phyloP scores from a whole-genome alignment of 2,329 filamentous ascomycete species.

The Lecanoromycetidae sp. region DNA sequence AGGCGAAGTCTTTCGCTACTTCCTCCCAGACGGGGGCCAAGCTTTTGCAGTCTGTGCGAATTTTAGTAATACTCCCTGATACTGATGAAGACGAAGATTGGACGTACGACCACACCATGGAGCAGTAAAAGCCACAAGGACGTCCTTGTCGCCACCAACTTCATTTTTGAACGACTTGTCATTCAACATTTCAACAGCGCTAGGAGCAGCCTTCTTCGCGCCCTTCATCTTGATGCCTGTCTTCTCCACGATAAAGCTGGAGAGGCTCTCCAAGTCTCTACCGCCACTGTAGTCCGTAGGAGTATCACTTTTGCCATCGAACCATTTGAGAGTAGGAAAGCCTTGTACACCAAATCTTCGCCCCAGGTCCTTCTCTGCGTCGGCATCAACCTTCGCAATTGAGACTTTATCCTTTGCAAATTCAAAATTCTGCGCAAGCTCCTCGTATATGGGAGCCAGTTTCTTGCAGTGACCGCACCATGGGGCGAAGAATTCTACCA shows the following conservation, averaged over 20 bases:
- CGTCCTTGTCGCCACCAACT: constrained; percentile 75
- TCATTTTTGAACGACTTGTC: constrained; percentile 65
- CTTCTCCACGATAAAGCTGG: constrained; percentile 72
- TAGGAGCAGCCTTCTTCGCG: constrained; percentile 59
- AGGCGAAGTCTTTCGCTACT: constrained; percentile 66
- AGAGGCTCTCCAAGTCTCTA: constrained; percentile 75
- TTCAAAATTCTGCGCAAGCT: constrained; percentile 65
- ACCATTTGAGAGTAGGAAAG: constrained; percentile 95
- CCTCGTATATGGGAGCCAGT: constrained; percentile 87
- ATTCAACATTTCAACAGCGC: constrained; percentile 65
- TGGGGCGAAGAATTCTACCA: constrained; percentile 96
- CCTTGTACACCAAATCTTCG: constrained; percentile 81
- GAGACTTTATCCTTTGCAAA: constrained; percentile 63
- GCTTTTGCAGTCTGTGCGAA: constrained; percentile 73
- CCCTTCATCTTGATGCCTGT: constrained; percentile 68
- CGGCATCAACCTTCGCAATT: constrained; percentile 93
- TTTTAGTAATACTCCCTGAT: constrained; percentile 2
- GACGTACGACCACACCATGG: constrained; percentile 96
- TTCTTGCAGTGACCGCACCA: constrained; percentile 99
- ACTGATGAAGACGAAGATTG: constrained; percentile 14
- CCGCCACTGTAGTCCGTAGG: constrained; percentile 78
- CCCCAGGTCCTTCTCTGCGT: constrained; percentile 72
- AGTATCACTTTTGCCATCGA: constrained; percentile 83
- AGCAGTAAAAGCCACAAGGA: constrained; percentile 91
- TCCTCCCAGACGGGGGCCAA: constrained; percentile 86